Conservation (phyloP, 2,329 filamentous ascomycete species). For the Nothomitra cinnamomea region DNA sequence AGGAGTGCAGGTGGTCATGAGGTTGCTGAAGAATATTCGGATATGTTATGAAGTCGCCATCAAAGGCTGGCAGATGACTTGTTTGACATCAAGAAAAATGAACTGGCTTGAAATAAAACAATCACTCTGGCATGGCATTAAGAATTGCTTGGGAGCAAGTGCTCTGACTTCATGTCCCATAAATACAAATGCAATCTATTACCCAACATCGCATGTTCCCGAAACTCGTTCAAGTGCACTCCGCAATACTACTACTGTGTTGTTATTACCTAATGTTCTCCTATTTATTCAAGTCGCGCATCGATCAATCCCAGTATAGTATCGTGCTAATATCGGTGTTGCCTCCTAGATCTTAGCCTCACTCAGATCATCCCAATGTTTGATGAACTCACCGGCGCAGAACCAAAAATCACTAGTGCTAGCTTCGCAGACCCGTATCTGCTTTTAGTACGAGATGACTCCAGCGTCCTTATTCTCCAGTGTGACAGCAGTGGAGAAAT, state of each 20-base stretch:
- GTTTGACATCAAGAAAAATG: neutral
- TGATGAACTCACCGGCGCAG: slow-evolving; percentile 73
- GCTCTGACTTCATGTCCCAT: slow-evolving; percentile 17
- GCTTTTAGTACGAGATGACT: slow-evolving; percentile 68
- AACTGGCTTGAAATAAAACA: neutral
- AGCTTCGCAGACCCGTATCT: slow-evolving; percentile 81
- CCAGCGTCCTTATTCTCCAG: slow-evolving; percentile 59
- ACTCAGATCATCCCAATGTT: slow-evolving; percentile 85
- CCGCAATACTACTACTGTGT: slow-evolving; percentile 4
- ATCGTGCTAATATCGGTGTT: neutral
- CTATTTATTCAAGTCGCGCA: neutral
- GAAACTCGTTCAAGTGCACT: slow-evolving; percentile 10
- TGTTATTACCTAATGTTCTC: neutral
- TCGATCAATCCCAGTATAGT: neutral
- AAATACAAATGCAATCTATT: slow-evolving; percentile 24
- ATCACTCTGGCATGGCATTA: neutral
- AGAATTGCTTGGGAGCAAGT: neutral
- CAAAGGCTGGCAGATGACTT: neutral
- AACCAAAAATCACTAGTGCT: slow-evolving; percentile 60
- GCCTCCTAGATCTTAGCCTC: slow-evolving; percentile 56
- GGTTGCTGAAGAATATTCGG: slow-evolving; percentile 7
- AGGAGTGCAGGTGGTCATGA: slow-evolving; percentile 9
- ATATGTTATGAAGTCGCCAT: slow-evolving; percentile 5
- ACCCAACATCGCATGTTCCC: slow-evolving; percentile 3
- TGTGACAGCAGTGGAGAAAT: slow-evolving; percentile 71